These are phyloP conservation scores for Ceratocystis harringtonii DNA, from an alignment of 2,329 filamentous ascomycete species.

Conservation along the genomic window DNA sequence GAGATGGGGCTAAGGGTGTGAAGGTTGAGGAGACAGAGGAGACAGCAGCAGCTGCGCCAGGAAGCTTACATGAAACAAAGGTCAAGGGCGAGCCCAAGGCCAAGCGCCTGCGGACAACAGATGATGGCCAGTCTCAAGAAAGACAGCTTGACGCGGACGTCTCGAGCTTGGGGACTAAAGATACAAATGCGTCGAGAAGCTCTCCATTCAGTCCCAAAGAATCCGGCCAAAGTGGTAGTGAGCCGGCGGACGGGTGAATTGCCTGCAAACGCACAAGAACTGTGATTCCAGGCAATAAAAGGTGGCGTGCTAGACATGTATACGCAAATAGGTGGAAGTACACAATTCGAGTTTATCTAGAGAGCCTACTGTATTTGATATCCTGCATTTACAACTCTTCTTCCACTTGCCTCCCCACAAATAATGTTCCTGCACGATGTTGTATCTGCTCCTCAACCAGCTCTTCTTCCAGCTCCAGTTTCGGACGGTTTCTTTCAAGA, in stretches of 20 bases:
- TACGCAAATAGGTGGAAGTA: neutral
- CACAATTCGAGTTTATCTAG: too few relatives aligned
- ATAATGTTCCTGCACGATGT: conserved; percentile 2
- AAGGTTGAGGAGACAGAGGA: conserved; percentile 25
- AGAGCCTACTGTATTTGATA: too few relatives aligned
- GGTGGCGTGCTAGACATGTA: neutral
- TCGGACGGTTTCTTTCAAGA: conserved; percentile 26
- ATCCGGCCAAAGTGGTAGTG: conserved; percentile 8
- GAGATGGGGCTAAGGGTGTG: conserved; percentile 51
- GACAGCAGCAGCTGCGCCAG: neutral
- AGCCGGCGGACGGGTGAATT: conserved; percentile 6
- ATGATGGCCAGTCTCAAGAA: neutral
- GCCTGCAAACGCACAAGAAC: neutral
- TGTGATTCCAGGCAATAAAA: neutral
- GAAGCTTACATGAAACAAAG: too few relatives aligned
- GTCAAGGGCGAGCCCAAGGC: neutral
- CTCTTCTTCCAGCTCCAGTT: conserved; percentile 22
- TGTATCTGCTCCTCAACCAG: conserved; percentile 12
- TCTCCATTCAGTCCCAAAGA: conserved; percentile 4
- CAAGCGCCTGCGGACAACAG: neutral
- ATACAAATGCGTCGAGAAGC: neutral
- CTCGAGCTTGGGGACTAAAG: neutral
- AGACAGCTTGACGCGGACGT: conserved; percentile 5
- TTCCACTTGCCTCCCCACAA: conserved; percentile 13
- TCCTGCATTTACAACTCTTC: neutral